These are phyloP conservation scores for Colletotrichum cuscutae DNA, from an alignment of 2,329 filamentous ascomycete species.

Conservation along the genomic window DNA sequence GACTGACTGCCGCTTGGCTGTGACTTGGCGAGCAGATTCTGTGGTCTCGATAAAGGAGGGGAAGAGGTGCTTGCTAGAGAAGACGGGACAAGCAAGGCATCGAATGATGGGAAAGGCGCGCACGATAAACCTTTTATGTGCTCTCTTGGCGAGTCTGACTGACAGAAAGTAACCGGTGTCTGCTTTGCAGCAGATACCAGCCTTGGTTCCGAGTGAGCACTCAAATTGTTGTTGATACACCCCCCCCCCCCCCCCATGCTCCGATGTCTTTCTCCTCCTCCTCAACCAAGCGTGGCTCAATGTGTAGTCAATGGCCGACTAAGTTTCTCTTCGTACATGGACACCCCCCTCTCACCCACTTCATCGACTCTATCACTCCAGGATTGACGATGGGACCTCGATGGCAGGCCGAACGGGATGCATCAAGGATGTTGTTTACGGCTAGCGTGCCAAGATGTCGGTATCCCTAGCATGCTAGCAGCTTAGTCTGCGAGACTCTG, in stretches of 20 bases:
- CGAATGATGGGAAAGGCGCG: neutral
- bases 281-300: neutral
- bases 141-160: slow-evolving; percentile 6
- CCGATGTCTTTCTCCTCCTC: neutral
- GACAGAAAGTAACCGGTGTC: slow-evolving; percentile 2
- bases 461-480: slow-evolving; percentile 30
- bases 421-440: neutral
- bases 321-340: neutral
- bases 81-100: neutral
- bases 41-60: slow-evolving; percentile 15
- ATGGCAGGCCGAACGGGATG: slow-evolving; percentile 10
- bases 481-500: neutral
- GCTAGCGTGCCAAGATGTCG: slow-evolving; percentile 35
- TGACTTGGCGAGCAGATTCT: slow-evolving; percentile 20
- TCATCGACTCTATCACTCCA: neutral
- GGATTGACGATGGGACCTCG: neutral
- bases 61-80: slow-evolving; percentile 13
- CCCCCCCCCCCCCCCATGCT: neutral
- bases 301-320: neutral
- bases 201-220: neutral
- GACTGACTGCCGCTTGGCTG: slow-evolving; percentile 35
- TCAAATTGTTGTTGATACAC: neutral
- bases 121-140: slow-evolving; percentile 29
- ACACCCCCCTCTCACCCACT: neutral
- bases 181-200: neutral